A percentile compares a stretch with the other conserved stretches of the same genome.
phyloP scores from a whole-genome alignment of 2,329 filamentous ascomycete genomes.

The Paecilomyces niveus region DNA sequence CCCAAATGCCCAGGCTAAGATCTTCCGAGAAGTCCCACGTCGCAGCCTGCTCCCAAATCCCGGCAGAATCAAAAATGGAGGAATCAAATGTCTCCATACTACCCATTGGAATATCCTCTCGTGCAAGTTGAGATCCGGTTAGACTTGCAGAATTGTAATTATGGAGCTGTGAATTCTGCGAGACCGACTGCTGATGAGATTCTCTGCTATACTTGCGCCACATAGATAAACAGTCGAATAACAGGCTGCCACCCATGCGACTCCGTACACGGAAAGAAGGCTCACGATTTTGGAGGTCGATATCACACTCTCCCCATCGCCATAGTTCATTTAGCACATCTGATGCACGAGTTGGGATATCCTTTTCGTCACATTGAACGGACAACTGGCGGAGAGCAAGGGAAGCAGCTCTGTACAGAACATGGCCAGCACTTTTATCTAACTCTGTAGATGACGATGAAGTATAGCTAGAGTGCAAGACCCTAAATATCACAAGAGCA shows the following conservation, averaged over 20 bases:
- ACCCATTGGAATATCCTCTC: neutral
- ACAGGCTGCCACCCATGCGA: neutral
- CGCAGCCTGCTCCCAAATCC: neutral
- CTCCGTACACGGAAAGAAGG: neutral
- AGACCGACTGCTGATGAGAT: neutral
- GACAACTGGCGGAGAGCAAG: neutral
- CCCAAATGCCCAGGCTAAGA: neutral
- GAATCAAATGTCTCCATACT: neutral
- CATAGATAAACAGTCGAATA: neutral
- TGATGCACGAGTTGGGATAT: neutral
- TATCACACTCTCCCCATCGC: neutral
- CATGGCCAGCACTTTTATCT: neutral
- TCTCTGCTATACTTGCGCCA: neutral
- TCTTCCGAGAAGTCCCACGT: neutral
- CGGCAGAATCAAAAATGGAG: neutral
- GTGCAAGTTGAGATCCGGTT: neutral
- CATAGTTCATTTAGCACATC: constrained; percentile 1
- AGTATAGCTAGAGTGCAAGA: constrained; percentile 1
- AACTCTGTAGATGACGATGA: neutral
- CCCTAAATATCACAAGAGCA: constrained; percentile 1
- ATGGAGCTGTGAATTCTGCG: neutral
- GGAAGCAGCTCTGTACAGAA: constrained; percentile 1
- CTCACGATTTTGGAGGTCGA: neutral
- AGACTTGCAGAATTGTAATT: neutral
- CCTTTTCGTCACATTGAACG: neutral